Base-by-base conservation (phyloP, 2,329 filamentous ascomycete species). In the Aureobasidium leucospermi region DNA sequence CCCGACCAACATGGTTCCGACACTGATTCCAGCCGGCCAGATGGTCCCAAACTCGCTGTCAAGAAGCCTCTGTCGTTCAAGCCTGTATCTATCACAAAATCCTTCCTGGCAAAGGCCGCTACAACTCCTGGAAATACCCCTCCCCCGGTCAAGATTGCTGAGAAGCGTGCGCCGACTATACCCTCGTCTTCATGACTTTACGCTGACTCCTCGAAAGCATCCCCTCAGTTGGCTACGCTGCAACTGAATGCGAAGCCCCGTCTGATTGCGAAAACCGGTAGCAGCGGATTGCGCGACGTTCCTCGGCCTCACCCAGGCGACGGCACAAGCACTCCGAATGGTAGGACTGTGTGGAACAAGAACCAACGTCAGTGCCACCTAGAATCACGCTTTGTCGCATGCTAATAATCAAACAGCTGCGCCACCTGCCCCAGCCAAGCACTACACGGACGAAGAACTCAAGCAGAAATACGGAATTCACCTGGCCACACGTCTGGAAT, bases 381-480 rank as follows among this genome's bases (percentile, higher is more conserved):
- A 15, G 41, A 72, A 62, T 70, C 58, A 56, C 56, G 69, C 73
- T 67, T 71, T 66, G 41, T 57, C 32, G 36, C 19, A 42, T 34
- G 56, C 63, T 66, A 46, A 67, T 42, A 28, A 51, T 13, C 53
- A 58, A 28, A 9, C 46, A 87, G 84, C 84, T 55, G 78, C 79
- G 6, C 81, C 85, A 57, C 80, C 81, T 6, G 85, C 87, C 6
- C 88, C 90, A 62, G 85, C 87, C 4, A 90, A 90, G 71, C 89
- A 91, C 59, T 85, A 91, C 61, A 93, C 90, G 4, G 90, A 95
- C 67, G 90, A 95, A 70, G 90, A 95, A 70, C 79, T 95, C 34
- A 83, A 85, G 68, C 88, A 90, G 71, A 89, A 90, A 70, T 91
- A 89, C 72, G 89, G 90, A 34, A 94, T 94, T 67, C 90, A 94